Evolutionary conservation across 2,329 filamentous ascomycete genomes (phyloP).

Genomic region (Ceratocystis cacaofunesta): DNA sequence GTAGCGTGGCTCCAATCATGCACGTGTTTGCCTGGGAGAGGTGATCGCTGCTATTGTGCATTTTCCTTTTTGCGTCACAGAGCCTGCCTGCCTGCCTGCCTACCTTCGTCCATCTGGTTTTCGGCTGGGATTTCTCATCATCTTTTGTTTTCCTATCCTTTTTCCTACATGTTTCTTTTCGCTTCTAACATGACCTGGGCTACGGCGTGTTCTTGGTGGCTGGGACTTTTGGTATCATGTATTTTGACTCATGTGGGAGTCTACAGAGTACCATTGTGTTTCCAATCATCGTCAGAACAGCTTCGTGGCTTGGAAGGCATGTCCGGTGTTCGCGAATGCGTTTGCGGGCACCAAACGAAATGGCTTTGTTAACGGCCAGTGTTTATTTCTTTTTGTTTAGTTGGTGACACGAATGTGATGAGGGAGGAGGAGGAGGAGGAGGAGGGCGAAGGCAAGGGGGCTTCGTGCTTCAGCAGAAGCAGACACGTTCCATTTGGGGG

Average conservation of each 20-base stretch:
- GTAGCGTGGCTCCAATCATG: neutral
- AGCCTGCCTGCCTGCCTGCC: neutral
- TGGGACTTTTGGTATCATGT: constrained; percentile 5
- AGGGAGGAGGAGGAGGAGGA: too few species aligned
- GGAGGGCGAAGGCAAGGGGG: neutral
- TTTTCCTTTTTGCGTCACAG: neutral
- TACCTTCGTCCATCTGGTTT: neutral
- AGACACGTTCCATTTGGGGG: constrained; percentile 8
- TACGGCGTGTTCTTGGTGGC: neutral
- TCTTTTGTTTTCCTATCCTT: constrained; percentile 10
- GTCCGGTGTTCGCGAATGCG: constrained; percentile 23
- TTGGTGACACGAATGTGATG: neutral
- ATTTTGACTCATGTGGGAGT: constrained; percentile 17
- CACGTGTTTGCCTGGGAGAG: neutral
- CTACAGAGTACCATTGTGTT: constrained; percentile 6
- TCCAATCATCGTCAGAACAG: neutral
- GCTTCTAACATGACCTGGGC: constrained; percentile 14
- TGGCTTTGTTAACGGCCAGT: neutral
- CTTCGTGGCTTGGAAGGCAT: constrained; percentile 27
- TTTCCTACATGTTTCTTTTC: constrained; percentile 14
- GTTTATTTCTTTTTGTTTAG: neutral
- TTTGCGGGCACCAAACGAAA: constrained; percentile 11
- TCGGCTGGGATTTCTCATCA: neutral
- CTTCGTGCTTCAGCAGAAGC: neutral
- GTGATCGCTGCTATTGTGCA: neutral